phyloP scores from a whole-genome alignment of 495 filamentous ascomycete genomes.

The Daldinia childiae region DNA sequence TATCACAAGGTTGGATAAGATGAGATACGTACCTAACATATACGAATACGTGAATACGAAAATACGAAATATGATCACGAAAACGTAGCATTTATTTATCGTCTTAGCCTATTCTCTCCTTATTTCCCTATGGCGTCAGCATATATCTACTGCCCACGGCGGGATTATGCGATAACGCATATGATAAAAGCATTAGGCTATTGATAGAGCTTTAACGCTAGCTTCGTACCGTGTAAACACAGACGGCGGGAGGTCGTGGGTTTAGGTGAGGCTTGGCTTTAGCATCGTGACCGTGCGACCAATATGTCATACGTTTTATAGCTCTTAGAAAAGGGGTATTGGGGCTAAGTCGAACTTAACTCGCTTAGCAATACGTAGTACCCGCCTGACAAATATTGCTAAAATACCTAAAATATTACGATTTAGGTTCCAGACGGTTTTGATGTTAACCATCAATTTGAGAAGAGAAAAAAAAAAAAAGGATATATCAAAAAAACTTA shows the following conservation, averaged over 20 bases:
- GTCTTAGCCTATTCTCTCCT: neutral
- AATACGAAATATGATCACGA: neutral
- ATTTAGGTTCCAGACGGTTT: neutral
- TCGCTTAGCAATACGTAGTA: neutral
- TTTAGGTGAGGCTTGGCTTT: neutral
- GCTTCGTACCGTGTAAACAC: neutral
- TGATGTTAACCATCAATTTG: neutral
- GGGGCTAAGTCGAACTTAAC: neutral
- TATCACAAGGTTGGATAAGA: constrained; percentile 1
- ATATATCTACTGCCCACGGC: neutral
- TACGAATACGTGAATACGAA: constrained; percentile 4
- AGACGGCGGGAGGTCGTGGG: neutral
- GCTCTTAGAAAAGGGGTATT: neutral
- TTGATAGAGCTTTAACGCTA: neutral
- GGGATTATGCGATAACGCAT: neutral
- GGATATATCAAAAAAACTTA: neutral
- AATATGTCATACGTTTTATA: neutral
- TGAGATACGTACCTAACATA: neutral
- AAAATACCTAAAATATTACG: neutral
- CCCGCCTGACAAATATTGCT: neutral
- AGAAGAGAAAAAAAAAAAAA: neutral
- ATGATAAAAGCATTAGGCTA: neutral
- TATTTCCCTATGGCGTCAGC: neutral
- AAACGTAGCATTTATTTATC: neutral
- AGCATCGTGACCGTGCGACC: neutral